Evolutionary conservation across 2,329 filamentous ascomycete genomes (phyloP).

Genomic region (Neocatenulostroma microsporum): DNA sequence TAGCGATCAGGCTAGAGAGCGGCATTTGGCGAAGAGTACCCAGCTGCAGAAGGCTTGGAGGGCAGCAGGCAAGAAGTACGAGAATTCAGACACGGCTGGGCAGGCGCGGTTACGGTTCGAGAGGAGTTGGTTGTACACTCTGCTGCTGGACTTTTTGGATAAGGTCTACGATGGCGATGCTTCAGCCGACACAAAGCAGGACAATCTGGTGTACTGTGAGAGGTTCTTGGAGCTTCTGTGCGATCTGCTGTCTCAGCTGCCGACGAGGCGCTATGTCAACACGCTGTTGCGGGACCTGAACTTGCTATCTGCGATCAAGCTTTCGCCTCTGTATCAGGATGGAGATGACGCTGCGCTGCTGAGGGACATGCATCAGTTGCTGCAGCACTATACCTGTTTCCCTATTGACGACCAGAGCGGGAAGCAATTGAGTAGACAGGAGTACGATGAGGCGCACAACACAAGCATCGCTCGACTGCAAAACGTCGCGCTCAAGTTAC

Average conservation of each 20-base stretch:
- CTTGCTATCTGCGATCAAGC: conserved; percentile 63
- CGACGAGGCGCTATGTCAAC: conserved; percentile 89
- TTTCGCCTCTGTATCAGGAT: conserved; percentile 71
- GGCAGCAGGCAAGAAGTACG: conserved; percentile 75
- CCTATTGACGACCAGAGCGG: conserved; percentile 87
- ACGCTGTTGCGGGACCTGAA: conserved; percentile 80
- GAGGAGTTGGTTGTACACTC: conserved; percentile 82
- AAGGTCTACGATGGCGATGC: conserved; percentile 52
- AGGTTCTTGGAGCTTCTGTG: conserved; percentile 86
- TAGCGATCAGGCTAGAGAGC: conserved; percentile 65
- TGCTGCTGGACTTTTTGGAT: conserved; percentile 74
- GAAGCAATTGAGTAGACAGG: conserved; percentile 60
- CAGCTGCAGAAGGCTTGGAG: conserved; percentile 85
- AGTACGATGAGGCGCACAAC: conserved; percentile 76
- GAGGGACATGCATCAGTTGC: conserved; percentile 69
- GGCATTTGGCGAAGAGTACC: conserved; percentile 61
- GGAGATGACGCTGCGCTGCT: conserved; percentile 63
- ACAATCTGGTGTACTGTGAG: conserved; percentile 76
- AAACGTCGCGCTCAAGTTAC: conserved; percentile 66
- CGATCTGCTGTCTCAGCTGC: conserved; percentile 86
- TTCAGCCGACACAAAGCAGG: conserved; percentile 25
- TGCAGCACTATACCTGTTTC: conserved; percentile 82
- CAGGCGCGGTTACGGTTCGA: conserved; percentile 83
- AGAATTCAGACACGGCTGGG: conserved; percentile 69
- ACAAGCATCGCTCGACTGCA: conserved; percentile 70